phyloP scores from a whole-genome alignment of 331 rosid species.

The Pyracantha coccinea region DNA sequence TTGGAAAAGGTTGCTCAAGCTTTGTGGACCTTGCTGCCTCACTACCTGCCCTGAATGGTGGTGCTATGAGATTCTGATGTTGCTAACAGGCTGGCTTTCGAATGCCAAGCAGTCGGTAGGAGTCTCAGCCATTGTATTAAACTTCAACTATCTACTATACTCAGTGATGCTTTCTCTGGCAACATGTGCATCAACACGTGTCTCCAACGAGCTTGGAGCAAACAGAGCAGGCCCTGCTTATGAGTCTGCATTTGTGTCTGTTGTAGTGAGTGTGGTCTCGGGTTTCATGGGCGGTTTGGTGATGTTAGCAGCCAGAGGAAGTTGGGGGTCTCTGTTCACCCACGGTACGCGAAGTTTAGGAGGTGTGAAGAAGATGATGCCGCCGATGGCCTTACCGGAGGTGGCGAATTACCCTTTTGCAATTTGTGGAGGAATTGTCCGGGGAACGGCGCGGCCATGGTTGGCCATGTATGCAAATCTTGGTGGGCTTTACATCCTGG shows the following conservation, averaged over 20 bases:
- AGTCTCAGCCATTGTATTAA: slow-evolving; percentile 53
- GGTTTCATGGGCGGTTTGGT: slow-evolving; percentile 50
- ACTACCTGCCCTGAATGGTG: slow-evolving; percentile 92
- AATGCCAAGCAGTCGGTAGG: slow-evolving; percentile 62
- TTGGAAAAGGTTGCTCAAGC: slow-evolving; percentile 62
- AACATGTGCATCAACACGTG: slow-evolving; percentile 73
- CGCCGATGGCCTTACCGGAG: slow-evolving; percentile 65
- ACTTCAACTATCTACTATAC: slow-evolving; percentile 76
- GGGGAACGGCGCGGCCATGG: slow-evolving; percentile 73
- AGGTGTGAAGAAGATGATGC: slow-evolving; percentile 67
- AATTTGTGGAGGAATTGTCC: slow-evolving; percentile 72
- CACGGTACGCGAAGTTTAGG: slow-evolving; percentile 36
- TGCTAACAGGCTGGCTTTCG: slow-evolving; percentile 64
- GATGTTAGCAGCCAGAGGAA: slow-evolving; percentile 68
- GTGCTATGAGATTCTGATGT: slow-evolving; percentile 80
- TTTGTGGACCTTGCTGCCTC: slow-evolving; percentile 77
- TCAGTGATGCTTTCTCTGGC: slow-evolving; percentile 78
- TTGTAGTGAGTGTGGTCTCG: slow-evolving; percentile 21
- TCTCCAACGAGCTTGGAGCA: slow-evolving; percentile 80
- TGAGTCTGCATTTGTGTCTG: slow-evolving; percentile 47
- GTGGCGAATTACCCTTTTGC: slow-evolving; percentile 66
- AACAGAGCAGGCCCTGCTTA: slow-evolving; percentile 39
- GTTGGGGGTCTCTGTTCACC: slow-evolving; percentile 71
- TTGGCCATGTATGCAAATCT: slow-evolving; percentile 63
- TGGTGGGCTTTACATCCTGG: slow-evolving; percentile 68